A percentile compares a stretch with the other conserved stretches of the same genome.
phyloP scores from a whole-genome alignment of 352 stramenopile species.

The Globisporangium spinosum region DNA sequence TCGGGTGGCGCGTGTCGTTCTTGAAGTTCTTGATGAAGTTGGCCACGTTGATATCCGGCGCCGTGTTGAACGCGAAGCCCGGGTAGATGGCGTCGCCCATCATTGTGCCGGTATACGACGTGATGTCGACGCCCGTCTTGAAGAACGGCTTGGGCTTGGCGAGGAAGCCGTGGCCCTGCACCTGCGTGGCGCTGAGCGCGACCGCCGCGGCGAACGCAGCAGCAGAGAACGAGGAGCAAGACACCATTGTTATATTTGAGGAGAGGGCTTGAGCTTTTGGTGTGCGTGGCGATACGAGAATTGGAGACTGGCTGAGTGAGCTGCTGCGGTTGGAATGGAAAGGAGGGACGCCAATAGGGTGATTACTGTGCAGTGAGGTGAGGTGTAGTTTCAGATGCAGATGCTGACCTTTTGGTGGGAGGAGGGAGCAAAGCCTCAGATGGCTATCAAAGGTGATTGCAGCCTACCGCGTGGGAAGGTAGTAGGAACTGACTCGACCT shows the following conservation, averaged over 20 bases:
- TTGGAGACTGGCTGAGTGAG: background rate
- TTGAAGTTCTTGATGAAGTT: conserved; percentile 38
- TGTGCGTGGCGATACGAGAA: background rate
- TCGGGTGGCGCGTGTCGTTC: conserved; percentile 37
- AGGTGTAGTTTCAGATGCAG: background rate
- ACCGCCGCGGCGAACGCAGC: conserved; percentile 17
- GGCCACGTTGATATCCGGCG: conserved; percentile 27
- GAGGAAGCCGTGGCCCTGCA: conserved; percentile 34
- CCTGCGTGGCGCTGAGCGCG: conserved; percentile 15
- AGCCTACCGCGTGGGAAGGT: background rate
- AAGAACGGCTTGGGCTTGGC: conserved; percentile 35
- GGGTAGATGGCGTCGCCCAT: conserved; percentile 34
- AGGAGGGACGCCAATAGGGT: background rate
- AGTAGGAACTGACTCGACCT: background rate
- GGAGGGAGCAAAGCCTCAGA: background rate
- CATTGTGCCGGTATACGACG: conserved; percentile 39
- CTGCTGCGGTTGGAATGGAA: background rate
- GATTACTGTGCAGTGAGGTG: background rate
- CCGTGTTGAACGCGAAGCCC: conserved; percentile 31
- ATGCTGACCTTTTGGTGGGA: background rate
- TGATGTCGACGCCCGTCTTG: conserved; percentile 32
- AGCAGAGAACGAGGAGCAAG: conserved; percentile 8
- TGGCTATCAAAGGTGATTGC: background rate
- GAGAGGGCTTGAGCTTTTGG: background rate
- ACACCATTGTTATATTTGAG: conserved; percentile 1